Conservation (phyloP, 495 filamentous ascomycete species). For the Neurospora discreta region DNA sequence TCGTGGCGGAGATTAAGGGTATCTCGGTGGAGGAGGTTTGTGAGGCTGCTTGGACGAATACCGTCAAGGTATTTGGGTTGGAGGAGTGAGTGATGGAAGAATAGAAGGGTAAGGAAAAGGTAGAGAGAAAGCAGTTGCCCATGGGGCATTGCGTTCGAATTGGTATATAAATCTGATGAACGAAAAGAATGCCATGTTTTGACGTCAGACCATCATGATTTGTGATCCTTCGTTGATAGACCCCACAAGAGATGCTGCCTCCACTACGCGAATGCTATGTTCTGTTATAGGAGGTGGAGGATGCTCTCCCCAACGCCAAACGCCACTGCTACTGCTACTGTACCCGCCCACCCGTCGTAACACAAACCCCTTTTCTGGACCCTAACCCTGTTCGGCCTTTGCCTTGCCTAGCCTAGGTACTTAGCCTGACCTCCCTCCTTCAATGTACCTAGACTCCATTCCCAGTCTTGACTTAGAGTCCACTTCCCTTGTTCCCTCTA, state of each 20-base stretch:
- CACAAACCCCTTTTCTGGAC: neutral
- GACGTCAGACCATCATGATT: too few relatives aligned
- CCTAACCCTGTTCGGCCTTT: neutral
- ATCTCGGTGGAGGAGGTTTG: slow-evolving; percentile 67
- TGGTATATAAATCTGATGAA: too few relatives aligned
- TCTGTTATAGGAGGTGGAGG: neutral
- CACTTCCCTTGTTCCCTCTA: slow-evolving; percentile 36
- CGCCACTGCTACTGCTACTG: neutral
- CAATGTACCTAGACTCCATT: too few relatives aligned
- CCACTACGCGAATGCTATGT: neutral
- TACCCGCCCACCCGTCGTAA: neutral
- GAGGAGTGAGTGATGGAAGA: slow-evolving; percentile 36
- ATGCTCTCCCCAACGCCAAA: neutral
- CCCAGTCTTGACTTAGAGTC: slow-evolving; percentile 15
- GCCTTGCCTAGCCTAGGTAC: too few relatives aligned
- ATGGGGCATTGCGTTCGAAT: neutral
- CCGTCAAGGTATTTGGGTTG: slow-evolving; percentile 66
- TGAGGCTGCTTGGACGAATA: slow-evolving; percentile 81
- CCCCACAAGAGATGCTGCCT: neutral
- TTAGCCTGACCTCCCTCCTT: too few relatives aligned
- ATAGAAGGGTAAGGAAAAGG: neutral
- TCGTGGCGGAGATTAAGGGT: slow-evolving; percentile 76
- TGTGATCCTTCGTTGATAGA: neutral
- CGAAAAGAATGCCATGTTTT: too few relatives aligned
- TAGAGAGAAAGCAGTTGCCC: neutral